Percentiles rank a stretch among this genome's conserved stretches.
phyloP scores from a whole-genome alignment of 1,284 basidiomycete species.

The Cutaneotrichosporon cutaneum region DNA sequence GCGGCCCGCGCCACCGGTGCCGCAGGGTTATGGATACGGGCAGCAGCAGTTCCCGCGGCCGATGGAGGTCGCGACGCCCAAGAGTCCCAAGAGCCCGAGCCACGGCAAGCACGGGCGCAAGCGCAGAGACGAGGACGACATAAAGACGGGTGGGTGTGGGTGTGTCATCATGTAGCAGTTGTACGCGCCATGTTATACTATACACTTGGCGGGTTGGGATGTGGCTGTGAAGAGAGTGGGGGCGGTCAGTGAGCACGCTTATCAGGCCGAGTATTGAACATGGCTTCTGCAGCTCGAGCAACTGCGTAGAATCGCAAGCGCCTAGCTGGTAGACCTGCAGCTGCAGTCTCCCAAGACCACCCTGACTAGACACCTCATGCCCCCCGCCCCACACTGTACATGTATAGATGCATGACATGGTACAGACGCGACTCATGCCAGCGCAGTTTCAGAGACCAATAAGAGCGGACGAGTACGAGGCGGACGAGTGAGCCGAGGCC shows the following conservation, averaged over 20 bases:
- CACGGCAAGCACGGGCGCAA: constrained; percentile 4
- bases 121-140: constrained; percentile 19
- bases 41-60: constrained; percentile 1
- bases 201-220: not conserved
- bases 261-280: too few species aligned
- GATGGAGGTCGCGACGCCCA: not conserved
- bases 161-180: constrained; percentile 26
- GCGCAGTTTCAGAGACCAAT: not conserved
- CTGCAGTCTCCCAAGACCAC: not conserved
- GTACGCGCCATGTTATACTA: constrained; percentile 14
- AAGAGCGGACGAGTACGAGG: not conserved
- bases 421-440: not conserved
- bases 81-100: not conserved
- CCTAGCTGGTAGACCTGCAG: too few species aligned
- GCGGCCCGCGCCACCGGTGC: not conserved
- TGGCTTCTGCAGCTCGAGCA: too few species aligned
- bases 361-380: not conserved
- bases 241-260: too few species aligned
- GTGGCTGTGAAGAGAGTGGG: too few species aligned
- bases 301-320: too few species aligned
- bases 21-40: not conserved
- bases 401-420: not conserved
- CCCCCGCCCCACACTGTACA: not conserved
- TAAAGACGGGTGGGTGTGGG: constrained; percentile 19
- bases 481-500: not conserved